phyloP scores from a whole-genome alignment of 768 basidiomycete genomes.

The Amyloporia xantha region DNA sequence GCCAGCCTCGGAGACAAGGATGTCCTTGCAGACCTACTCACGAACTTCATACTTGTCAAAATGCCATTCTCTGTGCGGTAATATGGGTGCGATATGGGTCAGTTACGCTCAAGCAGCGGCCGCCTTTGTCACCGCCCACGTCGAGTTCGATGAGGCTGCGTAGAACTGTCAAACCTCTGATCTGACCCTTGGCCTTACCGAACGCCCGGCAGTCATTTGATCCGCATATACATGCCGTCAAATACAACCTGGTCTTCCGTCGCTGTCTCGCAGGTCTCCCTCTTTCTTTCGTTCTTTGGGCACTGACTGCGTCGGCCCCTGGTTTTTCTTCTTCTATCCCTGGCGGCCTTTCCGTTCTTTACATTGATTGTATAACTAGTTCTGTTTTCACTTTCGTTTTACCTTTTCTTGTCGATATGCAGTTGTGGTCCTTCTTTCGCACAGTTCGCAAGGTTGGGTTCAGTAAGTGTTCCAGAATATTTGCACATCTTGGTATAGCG shows the following conservation, averaged over 20 bases:
- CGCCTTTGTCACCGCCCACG: not conserved
- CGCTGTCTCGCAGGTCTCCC: not conserved
- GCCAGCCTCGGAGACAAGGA: too few species aligned
- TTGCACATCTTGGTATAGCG: not conserved
- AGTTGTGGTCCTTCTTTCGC: constrained; percentile 22
- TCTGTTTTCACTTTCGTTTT: constrained; percentile 6
- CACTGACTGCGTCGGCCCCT: constrained; percentile 25
- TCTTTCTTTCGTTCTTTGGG: constrained; percentile 17
- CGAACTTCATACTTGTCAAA: too few species aligned
- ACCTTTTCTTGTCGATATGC: constrained; percentile 15
- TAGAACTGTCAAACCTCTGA: constrained; percentile 8
- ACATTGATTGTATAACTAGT: constrained; percentile 6
- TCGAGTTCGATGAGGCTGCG: constrained; percentile 6
- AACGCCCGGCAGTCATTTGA: constrained; percentile 9
- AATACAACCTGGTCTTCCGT: constrained; percentile 5
- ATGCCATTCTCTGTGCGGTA: too few species aligned
- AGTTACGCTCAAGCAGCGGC: not conserved
- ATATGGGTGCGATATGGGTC: too few species aligned
- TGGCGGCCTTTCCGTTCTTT: constrained; percentile 19
- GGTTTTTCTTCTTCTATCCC: constrained; percentile 20
- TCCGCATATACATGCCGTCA: constrained; percentile 4
- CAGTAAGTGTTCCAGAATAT: constrained; percentile 18
- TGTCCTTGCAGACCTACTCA: too few species aligned
- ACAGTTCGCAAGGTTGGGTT: constrained; percentile 16
- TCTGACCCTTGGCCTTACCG: too few species aligned